A percentile compares a stretch with the other conserved stretches of the same genome.
These are phyloP conservation scores for Jimgerdemannia lactiflua DNA, from an alignment of 192 early-diverging fungal species.

Conservation along the genomic window DNA sequence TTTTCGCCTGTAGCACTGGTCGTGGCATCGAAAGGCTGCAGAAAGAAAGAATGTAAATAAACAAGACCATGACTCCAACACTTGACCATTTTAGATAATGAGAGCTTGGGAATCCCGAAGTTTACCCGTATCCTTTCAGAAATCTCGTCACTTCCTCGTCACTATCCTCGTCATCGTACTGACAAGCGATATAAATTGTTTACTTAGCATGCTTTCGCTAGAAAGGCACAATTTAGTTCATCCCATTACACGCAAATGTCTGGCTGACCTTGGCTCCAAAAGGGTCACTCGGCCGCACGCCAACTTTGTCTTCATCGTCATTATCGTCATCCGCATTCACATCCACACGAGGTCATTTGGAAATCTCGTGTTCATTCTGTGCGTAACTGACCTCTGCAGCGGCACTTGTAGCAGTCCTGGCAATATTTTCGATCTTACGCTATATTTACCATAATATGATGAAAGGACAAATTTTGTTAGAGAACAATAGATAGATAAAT, in stretches of 20 bases:
- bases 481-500: background rate
- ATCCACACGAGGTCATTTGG: background rate
- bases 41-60: no score
- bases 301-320: background rate
- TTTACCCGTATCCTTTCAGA: no score
- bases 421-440: background rate
- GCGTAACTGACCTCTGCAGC: background rate
- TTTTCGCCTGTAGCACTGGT: no score
- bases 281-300: background rate
- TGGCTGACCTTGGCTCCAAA: background rate
- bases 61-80: no score
- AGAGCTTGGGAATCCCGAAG: no score
- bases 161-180: background rate
- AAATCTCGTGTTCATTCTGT: background rate
- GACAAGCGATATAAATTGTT: background rate
- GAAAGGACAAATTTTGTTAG: background rate
- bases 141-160: background rate
- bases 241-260: background rate
- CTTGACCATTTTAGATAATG: no score
- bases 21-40: no score
- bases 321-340: background rate
- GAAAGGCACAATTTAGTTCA: background rate
- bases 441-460: background rate
- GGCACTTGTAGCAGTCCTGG: background rate
- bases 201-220: background rate